These are phyloP conservation scores for Drosera capensis DNA, from an alignment of 148 eudicot species.

Conservation along the genomic window DNA sequence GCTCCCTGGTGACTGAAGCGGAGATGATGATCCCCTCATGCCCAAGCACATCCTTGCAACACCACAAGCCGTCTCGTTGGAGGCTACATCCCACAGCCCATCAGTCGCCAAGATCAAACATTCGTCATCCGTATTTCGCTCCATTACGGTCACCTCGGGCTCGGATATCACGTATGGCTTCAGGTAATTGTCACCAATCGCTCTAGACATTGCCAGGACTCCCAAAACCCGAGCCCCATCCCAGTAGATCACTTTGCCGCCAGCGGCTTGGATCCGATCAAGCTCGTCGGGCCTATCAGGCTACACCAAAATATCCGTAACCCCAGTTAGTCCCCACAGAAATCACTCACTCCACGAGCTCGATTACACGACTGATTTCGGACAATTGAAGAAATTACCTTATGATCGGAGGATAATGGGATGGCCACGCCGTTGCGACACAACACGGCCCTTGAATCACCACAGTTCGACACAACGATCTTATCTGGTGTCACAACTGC, in stretches of 20 bases:
- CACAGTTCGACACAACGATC: constrained; percentile 30
- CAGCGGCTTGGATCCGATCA: constrained; percentile 47
- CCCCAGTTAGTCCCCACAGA: background rate
- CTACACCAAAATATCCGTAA: constrained; percentile 12
- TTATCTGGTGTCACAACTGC: constrained; percentile 25
- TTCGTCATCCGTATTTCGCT: constrained; percentile 48
- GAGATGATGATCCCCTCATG: constrained; percentile 24
- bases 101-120: constrained; percentile 70
- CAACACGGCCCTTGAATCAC: constrained; percentile 35
- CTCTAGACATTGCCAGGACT: constrained; percentile 73
- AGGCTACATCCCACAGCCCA: constrained; percentile 79
- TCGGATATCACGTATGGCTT: constrained; percentile 73
- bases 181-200: constrained; percentile 67
- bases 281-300: constrained; percentile 79
- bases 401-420: constrained; percentile 32
- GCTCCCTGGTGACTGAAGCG: constrained; percentile 37
- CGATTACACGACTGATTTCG: no score
- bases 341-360: no score
- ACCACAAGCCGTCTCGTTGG: constrained; percentile 54
- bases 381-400: constrained; percentile 13
- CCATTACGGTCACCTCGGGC: constrained; percentile 67
- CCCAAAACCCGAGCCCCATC: constrained; percentile 73
- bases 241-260: constrained; percentile 83
- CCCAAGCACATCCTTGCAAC: constrained; percentile 66
- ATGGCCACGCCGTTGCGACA: constrained; percentile 24